Evolutionary conservation across 192 early-diverging fungal species (phyloP), one percentile per base, ranked within the genome.

Genomic region (Rhizoclosmatium globosum): DNA sequence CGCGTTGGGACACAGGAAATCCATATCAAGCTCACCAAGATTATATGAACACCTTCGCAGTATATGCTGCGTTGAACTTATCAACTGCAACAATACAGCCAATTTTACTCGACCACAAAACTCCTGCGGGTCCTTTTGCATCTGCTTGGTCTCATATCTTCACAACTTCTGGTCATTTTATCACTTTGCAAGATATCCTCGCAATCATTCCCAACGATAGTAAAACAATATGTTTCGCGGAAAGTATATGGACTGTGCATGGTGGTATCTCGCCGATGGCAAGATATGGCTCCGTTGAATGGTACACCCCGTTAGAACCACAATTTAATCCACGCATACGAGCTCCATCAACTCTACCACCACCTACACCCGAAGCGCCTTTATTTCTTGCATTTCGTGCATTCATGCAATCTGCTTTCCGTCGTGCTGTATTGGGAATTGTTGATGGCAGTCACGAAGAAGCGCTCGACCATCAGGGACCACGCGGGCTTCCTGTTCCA

Each of bases 21-120:
- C 79, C 79, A 41, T 80, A 80, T 56, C 79, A 80, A 60, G 58
- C 64, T 21, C 79, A 80, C 56, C 79, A 80, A 69, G 79, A 80
- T 45, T 39, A 48, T 13, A 23, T 80, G 15, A 80, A 80, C 62
- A 75, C 79, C 3, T 80, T 80, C 44, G 23, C 64, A 19, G 79
- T 75, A n/a, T 80, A 80, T 57, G 21, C 72, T 44, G 23, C 64
- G 21, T 64, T 80, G 6, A 44, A 75, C 53, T 42, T 80, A 1
- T 11, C 44, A 64, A 7, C 72, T n/a, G 23, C 7, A 4, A 39
- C 65, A 31, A 69, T 75, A 6, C 79, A 75, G 46, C 62, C 79
- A 60, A 64, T 80, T 15, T 17, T 80, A 42, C 79, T 80, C 45
- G 79, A 80, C 65, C 21, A 19, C 48, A 71, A 71, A 2, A 39